Base-by-base conservation (phyloP, 2,329 filamentous ascomycete genomes). In the Mollisiaceae sp. region DNA sequence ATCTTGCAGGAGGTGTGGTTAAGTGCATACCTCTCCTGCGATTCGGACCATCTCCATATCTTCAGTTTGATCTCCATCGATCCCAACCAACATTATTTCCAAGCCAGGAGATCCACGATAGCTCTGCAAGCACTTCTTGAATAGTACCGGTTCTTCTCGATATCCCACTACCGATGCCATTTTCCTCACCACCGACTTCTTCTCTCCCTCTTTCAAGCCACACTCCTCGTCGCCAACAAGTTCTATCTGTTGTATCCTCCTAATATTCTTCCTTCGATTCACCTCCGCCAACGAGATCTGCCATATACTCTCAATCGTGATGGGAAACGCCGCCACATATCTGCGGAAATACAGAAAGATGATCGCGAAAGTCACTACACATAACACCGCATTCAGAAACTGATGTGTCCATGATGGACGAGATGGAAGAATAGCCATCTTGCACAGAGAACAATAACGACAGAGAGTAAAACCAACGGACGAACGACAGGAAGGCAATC, bases 1-100 rank as follows among this genome's bases (percentile, higher is more conserved):
- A 1, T 27, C 6, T 60, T 35, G 14, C 18, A 18, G 20, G 18
- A 11, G 22, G 1, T n/a, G n/a, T 2, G 14, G 22, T 15, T 11
- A 45, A n/a, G 22, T n/a, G 43, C 38, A 12, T 43, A 67, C 67
- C 41, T 67, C 43, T 63, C 65, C 60, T n/a, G 65, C 67, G n/a
- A 66, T 65, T 12, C 45, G 58, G 39, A 69, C 61, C 67, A 69
- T 69, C 43, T 69, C 67, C 67, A 69, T 66, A 52, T 69, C 67
- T 4, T 50, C 65, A 41, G 59, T 61, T 27, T 56, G 47, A 50
- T 69, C 67, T 4, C 67, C 67, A 64, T 69, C 67, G n/a, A 69
- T 66, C 4, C 65, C 65, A 35, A 69, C 62, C 8, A 63, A 32
- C 60, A 63, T 58, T 1, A 60, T 60, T 50, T 67, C 67, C 50